These are phyloP conservation scores for Lactarius vividus DNA, from an alignment of 768 basidiomycete genomes.

Conservation along the genomic window DNA sequence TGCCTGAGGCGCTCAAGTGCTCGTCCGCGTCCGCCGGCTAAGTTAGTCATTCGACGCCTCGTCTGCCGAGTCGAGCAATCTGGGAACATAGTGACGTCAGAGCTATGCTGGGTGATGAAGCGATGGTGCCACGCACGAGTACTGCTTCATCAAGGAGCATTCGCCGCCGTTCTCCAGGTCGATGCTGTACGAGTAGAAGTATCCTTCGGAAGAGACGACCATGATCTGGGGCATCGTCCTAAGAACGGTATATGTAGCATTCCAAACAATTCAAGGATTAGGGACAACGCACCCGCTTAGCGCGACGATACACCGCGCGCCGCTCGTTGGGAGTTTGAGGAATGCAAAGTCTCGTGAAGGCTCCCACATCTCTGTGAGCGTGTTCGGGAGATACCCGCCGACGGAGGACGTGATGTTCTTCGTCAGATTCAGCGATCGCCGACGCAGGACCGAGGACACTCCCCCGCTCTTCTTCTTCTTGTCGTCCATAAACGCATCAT, in stretches of 20 bases:
- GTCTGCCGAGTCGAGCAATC: constrained; percentile 32
- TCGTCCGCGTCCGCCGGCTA: not conserved
- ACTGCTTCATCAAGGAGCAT: constrained; percentile 92
- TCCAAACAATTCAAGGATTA: not conserved
- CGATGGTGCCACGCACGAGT: constrained; percentile 48
- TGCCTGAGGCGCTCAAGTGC: not conserved
- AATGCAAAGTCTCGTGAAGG: constrained; percentile 93
- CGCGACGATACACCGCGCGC: constrained; percentile 84
- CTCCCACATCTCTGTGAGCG: constrained; percentile 95
- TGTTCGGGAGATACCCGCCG: constrained; percentile 83
- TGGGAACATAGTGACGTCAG: constrained; percentile 12
- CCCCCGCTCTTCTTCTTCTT: constrained; percentile 54
- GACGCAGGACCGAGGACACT: constrained; percentile 61
- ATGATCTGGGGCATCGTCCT: constrained; percentile 95
- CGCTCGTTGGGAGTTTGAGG: constrained; percentile 73
- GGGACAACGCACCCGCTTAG: constrained; percentile 62
- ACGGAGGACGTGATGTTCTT: constrained; percentile 74
- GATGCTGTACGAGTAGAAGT: constrained; percentile 94
- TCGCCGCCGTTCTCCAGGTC: constrained; percentile 96
- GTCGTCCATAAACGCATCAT: constrained; percentile 79
- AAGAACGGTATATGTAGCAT: not conserved
- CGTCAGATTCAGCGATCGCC: constrained; percentile 71
- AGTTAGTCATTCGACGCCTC: constrained; percentile 26
- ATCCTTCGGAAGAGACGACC: constrained; percentile 94
- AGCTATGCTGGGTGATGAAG: not conserved